Evolutionary conservation across 2,329 filamentous ascomycete species (phyloP), one percentile per base, ranked within the genome.

Genomic region (Trichoderma sp.): DNA sequence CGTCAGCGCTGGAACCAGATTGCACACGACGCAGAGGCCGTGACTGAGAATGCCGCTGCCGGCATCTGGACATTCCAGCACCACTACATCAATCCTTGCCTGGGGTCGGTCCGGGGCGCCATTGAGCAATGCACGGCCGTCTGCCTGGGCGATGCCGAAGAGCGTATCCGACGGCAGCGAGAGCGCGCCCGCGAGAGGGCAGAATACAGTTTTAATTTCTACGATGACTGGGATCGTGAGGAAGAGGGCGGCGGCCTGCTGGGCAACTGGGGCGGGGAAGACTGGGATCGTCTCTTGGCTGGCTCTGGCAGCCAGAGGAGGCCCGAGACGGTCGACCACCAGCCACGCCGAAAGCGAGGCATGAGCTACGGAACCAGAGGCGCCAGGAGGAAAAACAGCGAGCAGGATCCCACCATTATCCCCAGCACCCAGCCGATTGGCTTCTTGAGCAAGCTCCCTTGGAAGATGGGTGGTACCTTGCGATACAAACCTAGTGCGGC

Each of bases 1-100:
- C 93, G 94, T 73, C 94, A 97, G 80, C 93, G 92, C 75, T 93
- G 97, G 87, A 96, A 97, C 79, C 93, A 96, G 77, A 90, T 97
- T 78, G 91, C 92, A 7, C 91, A 96, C 74, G 97, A 95, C 76
- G 89, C 96, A 80, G 95, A 97, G 80, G 87, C 91, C 37, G 93
- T 93, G 58, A 97, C 96, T 70, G 93, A 97, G 78, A 91, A 92
- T 68, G 94, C 95, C n/a, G 94, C 96, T 70, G 93, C 92, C 59
- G 90, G 91, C 68, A 91, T 98, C 76, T 98, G 94, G 87, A 89
- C 90, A 70, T 96, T 97, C 77, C 90, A 92, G 68, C 93, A 97
- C 77, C 85, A 88, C 74, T 97, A 97, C 80, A 85, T 98, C 75
- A 88, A 85, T 69, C 95, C 95, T 0, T 97, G 95, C 77, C 83